These are phyloP conservation scores for Camellia lanceoleosa DNA, from an alignment of 148 eudicot genomes.

Conservation along the genomic window DNA sequence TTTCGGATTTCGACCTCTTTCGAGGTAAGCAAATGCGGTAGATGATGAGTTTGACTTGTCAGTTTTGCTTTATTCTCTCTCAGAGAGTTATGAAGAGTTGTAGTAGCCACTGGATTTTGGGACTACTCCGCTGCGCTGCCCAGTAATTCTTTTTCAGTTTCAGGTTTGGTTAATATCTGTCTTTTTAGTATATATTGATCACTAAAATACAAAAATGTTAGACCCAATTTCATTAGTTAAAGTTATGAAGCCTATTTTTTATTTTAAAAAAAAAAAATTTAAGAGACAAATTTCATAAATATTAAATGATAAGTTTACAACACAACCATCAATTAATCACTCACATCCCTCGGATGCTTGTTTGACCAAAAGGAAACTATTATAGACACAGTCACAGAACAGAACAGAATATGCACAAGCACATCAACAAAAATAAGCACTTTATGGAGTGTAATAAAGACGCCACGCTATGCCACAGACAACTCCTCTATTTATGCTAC, in stretches of 20 bases:
- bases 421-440: no score
- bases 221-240: no score
- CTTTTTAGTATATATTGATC: neutral
- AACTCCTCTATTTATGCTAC: no score
- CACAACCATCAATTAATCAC: no score
- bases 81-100: neutral
- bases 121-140: neutral
- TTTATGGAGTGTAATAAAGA: no score
- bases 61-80: neutral
- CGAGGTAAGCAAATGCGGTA: neutral
- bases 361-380: neutral
- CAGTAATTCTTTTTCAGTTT: neutral
- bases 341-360: constrained; percentile 4
- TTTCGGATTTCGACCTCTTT: neutral
- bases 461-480: no score
- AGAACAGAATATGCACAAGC: neutral
- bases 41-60: neutral
- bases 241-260: no score
- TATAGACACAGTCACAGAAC: neutral
- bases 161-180: neutral
- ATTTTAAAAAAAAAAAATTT: no score
- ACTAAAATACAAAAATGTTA: neutral
- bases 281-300: no score
- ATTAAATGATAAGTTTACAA: no score
- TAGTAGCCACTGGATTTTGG: neutral